Conservation (phyloP, 257 asterid genomes). For the Thymus mandschuricus region DNA sequence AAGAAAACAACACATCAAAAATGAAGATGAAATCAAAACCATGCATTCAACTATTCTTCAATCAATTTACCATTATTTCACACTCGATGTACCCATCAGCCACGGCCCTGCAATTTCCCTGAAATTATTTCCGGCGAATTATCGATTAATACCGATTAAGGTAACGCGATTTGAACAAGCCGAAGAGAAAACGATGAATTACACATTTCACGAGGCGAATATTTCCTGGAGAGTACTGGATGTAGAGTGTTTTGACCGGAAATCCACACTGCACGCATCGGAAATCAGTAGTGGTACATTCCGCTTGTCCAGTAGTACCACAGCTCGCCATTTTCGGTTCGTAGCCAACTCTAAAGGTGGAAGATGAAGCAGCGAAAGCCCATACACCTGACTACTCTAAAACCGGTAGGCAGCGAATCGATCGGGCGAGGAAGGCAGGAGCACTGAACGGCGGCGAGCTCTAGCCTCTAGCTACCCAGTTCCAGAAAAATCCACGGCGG, state of each 20-base stretch:
- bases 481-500: neutral
- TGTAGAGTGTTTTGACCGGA: constrained; percentile 63
- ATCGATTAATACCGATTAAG: neutral
- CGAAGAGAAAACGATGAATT: constrained; percentile 18
- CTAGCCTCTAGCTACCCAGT: neutral
- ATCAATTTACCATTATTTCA: constrained; percentile 72
- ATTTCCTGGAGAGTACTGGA: constrained; percentile 89
- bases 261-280: constrained; percentile 75
- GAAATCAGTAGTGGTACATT: constrained; percentile 33
- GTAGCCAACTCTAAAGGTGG: neutral
- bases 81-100: constrained; percentile 95
- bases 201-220: constrained; percentile 93
- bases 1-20: neutral
- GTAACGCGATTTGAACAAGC: neutral
- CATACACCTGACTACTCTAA: too few relatives aligned
- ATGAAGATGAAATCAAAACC: neutral
- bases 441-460: neutral
- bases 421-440: neutral
- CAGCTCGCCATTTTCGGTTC: constrained; percentile 36
- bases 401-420: neutral
- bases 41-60: neutral
- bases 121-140: constrained; percentile 4
- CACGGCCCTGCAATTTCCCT: constrained; percentile 72
- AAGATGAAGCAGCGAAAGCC: neutral
- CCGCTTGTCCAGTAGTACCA: constrained; percentile 32